Base-by-base conservation (phyloP, 1,139 yeast species). In the Barnettozyma hawaiiensis region DNA sequence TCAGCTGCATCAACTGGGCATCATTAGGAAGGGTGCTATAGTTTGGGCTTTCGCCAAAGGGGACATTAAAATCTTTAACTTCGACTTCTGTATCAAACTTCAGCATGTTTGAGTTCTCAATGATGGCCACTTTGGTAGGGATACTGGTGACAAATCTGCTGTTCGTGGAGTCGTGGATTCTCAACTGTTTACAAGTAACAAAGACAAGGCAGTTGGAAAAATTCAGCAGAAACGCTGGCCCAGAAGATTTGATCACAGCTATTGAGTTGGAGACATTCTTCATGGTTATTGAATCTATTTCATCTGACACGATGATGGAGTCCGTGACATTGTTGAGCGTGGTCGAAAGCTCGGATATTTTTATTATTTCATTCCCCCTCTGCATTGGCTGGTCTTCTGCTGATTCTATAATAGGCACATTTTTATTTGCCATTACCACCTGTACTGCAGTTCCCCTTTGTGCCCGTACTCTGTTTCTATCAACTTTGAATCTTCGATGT, bases 141-240 rank as follows among this genome's bases (percentile, higher is more conserved):
- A 37, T 47, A 0, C 55, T 56, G 2, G 61, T 40, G 0, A 71
- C 42, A 2, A 50, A 45, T 16, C 24, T 39, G 28, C 64, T 56
- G 33, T 61, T 45, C 2, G 35, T 32, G 3, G 64, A 45, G 37
- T 62, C 51, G 48, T 70, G 75, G 12, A 72, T 52, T 24, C 76
- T 50, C 35, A 67, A 55, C 48, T 72, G 77, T 47, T 71, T 76
- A 45, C 73, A 64, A 12, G 50, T 39, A 3, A 66, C 45, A 4
- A 61, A 43, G 6, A 71, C 40, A 3, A 59, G 52, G 40, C 62
- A 55, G 16, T 66, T 46, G 3, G 32, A 16, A 9, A 66, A 39
- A 26, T 62, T 54, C 20, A 63, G 63, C 3, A 65, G 41, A 39
- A 62, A 64, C 0, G 66, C 54, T 0, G 73, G 69, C 1, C 74